A percentile compares a stretch with the other conserved stretches of the same genome.
Evolutionary conservation across 2,329 filamentous ascomycete species (phyloP).

Genomic region (Colletotrichum theobromicola): DNA sequence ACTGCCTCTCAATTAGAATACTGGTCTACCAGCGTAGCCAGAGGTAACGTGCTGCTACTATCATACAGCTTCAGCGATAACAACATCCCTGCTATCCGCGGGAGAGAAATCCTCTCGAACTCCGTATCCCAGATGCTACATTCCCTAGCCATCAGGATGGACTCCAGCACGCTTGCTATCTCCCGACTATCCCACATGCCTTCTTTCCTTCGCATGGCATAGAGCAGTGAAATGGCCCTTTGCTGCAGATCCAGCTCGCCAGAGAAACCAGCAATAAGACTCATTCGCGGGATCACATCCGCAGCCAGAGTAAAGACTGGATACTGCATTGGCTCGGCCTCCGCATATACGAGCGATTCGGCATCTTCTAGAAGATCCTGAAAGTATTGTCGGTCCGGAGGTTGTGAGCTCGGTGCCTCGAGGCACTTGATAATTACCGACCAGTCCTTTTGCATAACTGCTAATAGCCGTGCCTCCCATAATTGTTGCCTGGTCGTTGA

Average conservation of each 20-base stretch:
- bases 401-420: background rate
- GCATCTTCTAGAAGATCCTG: background rate
- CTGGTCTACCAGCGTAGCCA: background rate
- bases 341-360: background rate
- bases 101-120: background rate
- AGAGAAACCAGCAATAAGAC: background rate
- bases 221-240: conserved; percentile 16
- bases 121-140: background rate
- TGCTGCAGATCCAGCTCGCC: background rate
- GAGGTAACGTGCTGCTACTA: background rate
- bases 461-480: background rate
- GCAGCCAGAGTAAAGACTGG: background rate
- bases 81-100: background rate
- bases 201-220: conserved; percentile 22
- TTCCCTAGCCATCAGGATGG: background rate
- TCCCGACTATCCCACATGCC: conserved; percentile 28
- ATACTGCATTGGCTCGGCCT: background rate
- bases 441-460: background rate
- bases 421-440: background rate
- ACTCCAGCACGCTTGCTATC: background rate
- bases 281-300: background rate
- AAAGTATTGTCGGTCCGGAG: background rate
- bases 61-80: background rate
- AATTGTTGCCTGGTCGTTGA: background rate
- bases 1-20: background rate